Base-by-base conservation (phyloP, 768 basidiomycete genomes). In the Scleroderma citrinum region DNA sequence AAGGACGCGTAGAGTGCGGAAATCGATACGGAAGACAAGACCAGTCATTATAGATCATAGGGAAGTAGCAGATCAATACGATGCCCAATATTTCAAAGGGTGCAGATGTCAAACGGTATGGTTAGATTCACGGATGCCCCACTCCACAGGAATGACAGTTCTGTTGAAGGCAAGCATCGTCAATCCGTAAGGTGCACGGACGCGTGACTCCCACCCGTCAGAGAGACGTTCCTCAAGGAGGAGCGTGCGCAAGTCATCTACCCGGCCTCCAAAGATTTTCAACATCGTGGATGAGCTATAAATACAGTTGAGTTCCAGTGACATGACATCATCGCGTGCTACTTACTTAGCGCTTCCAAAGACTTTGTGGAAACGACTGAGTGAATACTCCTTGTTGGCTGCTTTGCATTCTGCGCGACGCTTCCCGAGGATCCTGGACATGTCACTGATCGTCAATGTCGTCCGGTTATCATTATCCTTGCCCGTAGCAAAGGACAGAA, bases 281-380 rank as follows among this genome's bases (percentile, higher is more conserved):
- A 83, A 64, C 43, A 90, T 53, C 0, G 83, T 83, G 0, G 83
- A 77, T 0, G 81, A 72, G 64, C 84, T 87, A 50, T 10, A 30
- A 4, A 7, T 11, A 12, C n/a, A 4, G 3, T n/a, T 40, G 12
- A 32, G 46, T 10, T 20, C 16, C 21, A 26, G 23, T 31, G 30
- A 8, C 4, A 14, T 19, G 11, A 32, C 37, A 11, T 12, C 7
- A 5, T 7, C 7, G 30, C 30, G 17, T 4, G 19, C 3, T 13
- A 71, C 80, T 46, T 57, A 88, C 86, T 88, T 87, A 31, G 83
- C 59, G 44, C 80, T 80, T 3, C 82, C 83, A 58, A 91, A 88
- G 24, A 80, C 55, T 59, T 76, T 80, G 59, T 89, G 87, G 49
- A 71, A 62, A 4, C 62, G 55, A 42, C 64, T 70, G 2, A 79